Conservation (phyloP, 2,329 filamentous ascomycete genomes). For the Diaporthe eres region DNA sequence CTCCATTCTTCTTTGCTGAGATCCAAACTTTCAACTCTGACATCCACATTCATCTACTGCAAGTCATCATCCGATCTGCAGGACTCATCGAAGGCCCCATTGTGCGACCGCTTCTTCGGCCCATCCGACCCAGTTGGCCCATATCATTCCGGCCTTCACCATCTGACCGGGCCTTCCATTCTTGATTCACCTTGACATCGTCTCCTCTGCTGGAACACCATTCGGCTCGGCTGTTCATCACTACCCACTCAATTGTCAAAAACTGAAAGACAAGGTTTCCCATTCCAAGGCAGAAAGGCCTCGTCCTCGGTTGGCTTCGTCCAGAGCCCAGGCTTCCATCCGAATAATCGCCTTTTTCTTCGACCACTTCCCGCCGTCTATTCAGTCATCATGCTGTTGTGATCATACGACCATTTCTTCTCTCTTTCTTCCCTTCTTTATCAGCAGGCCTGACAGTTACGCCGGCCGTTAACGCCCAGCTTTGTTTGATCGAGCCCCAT, state of each 20-base stretch:
- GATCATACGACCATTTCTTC: slow-evolving; percentile 32
- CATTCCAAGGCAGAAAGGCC: slow-evolving; percentile 26
- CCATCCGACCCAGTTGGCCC: slow-evolving; percentile 26
- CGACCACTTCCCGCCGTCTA: neutral
- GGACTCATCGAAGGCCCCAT: slow-evolving; percentile 9
- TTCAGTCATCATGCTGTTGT: slow-evolving; percentile 42
- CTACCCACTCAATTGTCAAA: slow-evolving; percentile 15
- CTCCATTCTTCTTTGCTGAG: slow-evolving; percentile 18
- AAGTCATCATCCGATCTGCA: slow-evolving; percentile 34
- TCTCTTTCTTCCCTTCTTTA: slow-evolving; percentile 38
- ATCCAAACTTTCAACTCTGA: neutral
- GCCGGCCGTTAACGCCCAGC: slow-evolving; percentile 39
- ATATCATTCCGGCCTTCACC: slow-evolving; percentile 11
- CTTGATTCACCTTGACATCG: neutral
- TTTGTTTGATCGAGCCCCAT: slow-evolving; percentile 36
- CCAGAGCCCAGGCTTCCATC: slow-evolving; percentile 20
- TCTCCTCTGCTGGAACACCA: neutral
- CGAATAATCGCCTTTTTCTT: neutral
- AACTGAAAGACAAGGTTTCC: neutral
- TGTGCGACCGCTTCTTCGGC: slow-evolving; percentile 24
- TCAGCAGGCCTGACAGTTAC: slow-evolving; percentile 43
- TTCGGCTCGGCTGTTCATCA: neutral
- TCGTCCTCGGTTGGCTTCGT: slow-evolving; percentile 27
- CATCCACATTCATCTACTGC: slow-evolving; percentile 29
- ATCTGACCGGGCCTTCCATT: slow-evolving; percentile 2